Evolutionary conservation across 2,329 filamentous ascomycete genomes (phyloP).

Genomic region (Phyllosticta capitalensis): DNA sequence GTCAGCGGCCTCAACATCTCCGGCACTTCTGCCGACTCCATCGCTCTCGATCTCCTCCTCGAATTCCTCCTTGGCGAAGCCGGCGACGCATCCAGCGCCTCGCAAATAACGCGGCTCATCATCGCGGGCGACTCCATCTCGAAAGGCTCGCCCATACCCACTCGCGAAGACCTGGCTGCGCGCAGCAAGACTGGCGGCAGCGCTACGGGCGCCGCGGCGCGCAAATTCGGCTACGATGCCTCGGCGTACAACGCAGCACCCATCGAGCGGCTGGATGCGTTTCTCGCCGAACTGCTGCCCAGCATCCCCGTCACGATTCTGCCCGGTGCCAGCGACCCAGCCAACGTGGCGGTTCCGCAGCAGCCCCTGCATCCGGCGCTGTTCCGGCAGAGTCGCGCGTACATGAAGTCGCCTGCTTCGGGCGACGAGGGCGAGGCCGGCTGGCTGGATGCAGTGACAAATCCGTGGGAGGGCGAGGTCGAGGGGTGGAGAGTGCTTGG

Average conservation of each 20-base stretch:
- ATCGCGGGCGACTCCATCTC: slow-evolving; percentile 84
- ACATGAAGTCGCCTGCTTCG: slow-evolving; percentile 41
- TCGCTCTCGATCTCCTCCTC: slow-evolving; percentile 66
- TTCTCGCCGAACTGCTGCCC: slow-evolving; percentile 71
- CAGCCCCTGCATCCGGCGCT: slow-evolving; percentile 89
- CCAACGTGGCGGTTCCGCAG: slow-evolving; percentile 82
- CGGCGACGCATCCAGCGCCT: slow-evolving; percentile 49
- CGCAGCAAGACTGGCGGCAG: slow-evolving; percentile 34
- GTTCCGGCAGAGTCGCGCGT: slow-evolving; percentile 68
- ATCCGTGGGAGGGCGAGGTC: slow-evolving; percentile 84
- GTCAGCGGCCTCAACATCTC: slow-evolving; percentile 83
- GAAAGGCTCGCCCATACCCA: slow-evolving; percentile 37
- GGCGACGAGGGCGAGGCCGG: slow-evolving; percentile 38
- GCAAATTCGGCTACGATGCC: slow-evolving; percentile 93
- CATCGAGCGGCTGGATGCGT: slow-evolving; percentile 72
- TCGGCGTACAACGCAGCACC: slow-evolving; percentile 79
- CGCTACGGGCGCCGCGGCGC: slow-evolving; percentile 29
- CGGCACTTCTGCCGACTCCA: slow-evolving; percentile 61
- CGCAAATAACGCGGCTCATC: slow-evolving; percentile 69
- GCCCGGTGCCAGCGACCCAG: slow-evolving; percentile 75
- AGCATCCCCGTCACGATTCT: slow-evolving; percentile 82
- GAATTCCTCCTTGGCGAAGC: slow-evolving; percentile 86
- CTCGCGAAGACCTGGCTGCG: slow-evolving; percentile 35
- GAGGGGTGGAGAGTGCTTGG: slow-evolving; percentile 84
- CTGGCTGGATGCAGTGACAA: slow-evolving; percentile 85